phyloP scores from a whole-genome alignment of 768 basidiomycete species.

The Melanogaster broomeanus region DNA sequence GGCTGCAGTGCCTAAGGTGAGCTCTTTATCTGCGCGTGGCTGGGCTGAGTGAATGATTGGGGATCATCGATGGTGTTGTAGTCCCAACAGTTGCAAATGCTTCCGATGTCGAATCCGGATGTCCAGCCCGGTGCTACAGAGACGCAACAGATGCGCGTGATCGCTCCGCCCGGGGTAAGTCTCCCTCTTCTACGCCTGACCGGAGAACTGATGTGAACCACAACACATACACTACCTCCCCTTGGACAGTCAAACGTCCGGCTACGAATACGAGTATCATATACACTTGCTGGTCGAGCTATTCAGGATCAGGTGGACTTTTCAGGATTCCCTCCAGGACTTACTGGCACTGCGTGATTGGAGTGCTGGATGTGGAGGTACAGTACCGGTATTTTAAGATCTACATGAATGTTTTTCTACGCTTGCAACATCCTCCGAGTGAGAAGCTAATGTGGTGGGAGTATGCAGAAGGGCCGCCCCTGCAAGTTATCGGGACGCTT shows the following conservation, averaged over 20 bases:
- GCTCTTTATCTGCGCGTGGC: too few species aligned
- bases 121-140: conserved; percentile 78
- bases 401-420: conserved; percentile 14
- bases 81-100: conserved; percentile 98
- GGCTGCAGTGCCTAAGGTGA: conserved; percentile 94
- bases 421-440: too few species aligned
- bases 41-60: neutral
- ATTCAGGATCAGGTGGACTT: conserved; percentile 96
- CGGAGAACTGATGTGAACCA: conserved; percentile 12
- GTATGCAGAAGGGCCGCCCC: too few species aligned
- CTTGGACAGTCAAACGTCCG: conserved; percentile 71
- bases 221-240: neutral
- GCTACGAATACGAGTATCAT: conserved; percentile 84
- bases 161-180: conserved; percentile 84
- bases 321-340: conserved; percentile 77
- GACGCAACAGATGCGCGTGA: conserved; percentile 93
- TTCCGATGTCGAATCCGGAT: conserved; percentile 89
- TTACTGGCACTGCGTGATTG: conserved; percentile 50
- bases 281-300: conserved; percentile 61
- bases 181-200: neutral
- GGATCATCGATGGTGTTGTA: conserved; percentile 33
- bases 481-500: too few species aligned
- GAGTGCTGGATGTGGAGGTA: conserved; percentile 9
- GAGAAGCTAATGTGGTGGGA: too few species aligned
- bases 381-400: conserved; percentile 16